Percentiles rank a stretch among this genome's conserved stretches.
These are phyloP conservation scores for Suillus plorans DNA, from an alignment of 768 basidiomycete genomes.

Conservation along the genomic window DNA sequence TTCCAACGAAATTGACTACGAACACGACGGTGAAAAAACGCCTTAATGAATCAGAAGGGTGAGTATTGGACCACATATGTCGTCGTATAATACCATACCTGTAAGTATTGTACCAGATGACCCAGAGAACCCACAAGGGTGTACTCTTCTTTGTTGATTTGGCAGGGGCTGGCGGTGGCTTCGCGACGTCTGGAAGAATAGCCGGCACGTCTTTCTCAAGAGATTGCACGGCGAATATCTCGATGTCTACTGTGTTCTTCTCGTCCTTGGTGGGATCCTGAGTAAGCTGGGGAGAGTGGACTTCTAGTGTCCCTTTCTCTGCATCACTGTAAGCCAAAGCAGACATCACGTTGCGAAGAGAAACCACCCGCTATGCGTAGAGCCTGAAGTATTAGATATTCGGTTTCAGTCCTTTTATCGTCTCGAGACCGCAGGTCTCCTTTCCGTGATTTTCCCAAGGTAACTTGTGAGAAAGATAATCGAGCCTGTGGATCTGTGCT, in stretches of 20 bases:
- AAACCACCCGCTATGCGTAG: slow-evolving; percentile 13
- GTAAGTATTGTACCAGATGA: slow-evolving; percentile 80
- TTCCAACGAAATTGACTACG: slow-evolving; percentile 55
- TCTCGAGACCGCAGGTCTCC: not conserved
- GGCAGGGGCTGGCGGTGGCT: slow-evolving; percentile 34
- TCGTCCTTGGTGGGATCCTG: slow-evolving; percentile 36
- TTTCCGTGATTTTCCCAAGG: slow-evolving; percentile 8
- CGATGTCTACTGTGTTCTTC: slow-evolving; percentile 36
- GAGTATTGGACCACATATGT: not conserved
- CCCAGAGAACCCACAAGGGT: slow-evolving; percentile 59
- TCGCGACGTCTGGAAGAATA: slow-evolving; percentile 32
- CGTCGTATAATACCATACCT: slow-evolving; percentile 40
- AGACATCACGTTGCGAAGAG: slow-evolving; percentile 39
- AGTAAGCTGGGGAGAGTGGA: slow-evolving; percentile 31
- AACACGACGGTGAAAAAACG: slow-evolving; percentile 73
- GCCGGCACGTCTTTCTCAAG: slow-evolving; percentile 44
- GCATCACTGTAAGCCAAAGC: slow-evolving; percentile 45
- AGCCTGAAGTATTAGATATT: not conserved
- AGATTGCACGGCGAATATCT: slow-evolving; percentile 32
- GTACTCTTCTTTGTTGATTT: slow-evolving; percentile 53
- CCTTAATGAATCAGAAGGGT: slow-evolving; percentile 33
- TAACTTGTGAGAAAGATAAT: slow-evolving; percentile 8
- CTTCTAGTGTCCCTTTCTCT: slow-evolving; percentile 57
- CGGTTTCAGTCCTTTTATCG: slow-evolving; percentile 23
- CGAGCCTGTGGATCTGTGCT: not conserved